Evolutionary conservation across 2,329 filamentous ascomycete species (phyloP).

Genomic region (Diaporthe aspalathi): DNA sequence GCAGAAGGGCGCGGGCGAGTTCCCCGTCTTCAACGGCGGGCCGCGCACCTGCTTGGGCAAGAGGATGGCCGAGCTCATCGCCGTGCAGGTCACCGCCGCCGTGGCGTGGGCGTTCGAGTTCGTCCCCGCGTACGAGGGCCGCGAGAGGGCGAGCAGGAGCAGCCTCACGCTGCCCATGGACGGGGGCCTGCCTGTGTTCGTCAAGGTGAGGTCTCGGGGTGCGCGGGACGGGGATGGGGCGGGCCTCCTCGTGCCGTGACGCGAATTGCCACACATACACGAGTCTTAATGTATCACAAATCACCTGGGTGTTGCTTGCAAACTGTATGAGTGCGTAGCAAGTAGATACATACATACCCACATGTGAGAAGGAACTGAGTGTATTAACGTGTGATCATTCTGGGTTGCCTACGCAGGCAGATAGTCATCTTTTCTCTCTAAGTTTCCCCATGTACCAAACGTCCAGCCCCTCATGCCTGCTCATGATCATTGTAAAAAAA

Average conservation of each 20-base stretch:
- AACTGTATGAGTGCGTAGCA: background rate
- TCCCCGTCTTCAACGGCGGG: conserved; percentile 74
- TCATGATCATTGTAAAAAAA: conserved; percentile 6
- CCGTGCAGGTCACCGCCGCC: conserved; percentile 65
- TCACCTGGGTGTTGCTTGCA: background rate
- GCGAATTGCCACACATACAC: too few species aligned
- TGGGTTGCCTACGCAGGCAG: conserved; percentile 13
- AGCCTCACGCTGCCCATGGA: conserved; percentile 74
- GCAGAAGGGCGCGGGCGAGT: conserved; percentile 64
- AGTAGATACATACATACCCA: too few species aligned
- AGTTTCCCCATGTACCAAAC: background rate
- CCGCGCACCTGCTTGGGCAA: conserved; percentile 71
- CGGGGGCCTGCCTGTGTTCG: conserved; percentile 64
- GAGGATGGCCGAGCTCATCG: conserved; percentile 72
- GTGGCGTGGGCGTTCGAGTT: conserved; percentile 65
- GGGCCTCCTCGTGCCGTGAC: background rate
- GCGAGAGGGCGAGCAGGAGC: conserved; percentile 66
- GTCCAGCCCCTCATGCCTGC: background rate
- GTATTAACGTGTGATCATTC: conserved; percentile 19
- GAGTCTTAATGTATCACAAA: too few species aligned
- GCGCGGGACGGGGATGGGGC: background rate
- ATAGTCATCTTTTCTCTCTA: conserved; percentile 5
- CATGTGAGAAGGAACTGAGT: background rate
- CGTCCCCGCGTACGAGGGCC: conserved; percentile 52
- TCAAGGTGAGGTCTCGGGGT: conserved; percentile 44